Base-by-base conservation (phyloP, 129 eudicot genomes). In the Flaveria sonorensis region DNA sequence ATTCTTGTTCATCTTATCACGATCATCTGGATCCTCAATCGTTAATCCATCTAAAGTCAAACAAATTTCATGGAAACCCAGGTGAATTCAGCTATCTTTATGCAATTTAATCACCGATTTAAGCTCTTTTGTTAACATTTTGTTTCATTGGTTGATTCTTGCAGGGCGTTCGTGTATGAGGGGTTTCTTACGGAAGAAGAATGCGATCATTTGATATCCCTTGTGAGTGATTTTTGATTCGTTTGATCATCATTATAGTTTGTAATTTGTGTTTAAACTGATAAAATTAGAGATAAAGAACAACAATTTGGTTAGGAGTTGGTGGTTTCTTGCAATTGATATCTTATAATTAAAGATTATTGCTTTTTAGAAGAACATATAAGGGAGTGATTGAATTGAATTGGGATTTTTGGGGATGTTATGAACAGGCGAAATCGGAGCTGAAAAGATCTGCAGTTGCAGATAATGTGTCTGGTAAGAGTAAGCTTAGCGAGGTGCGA, bases 381-480 rank as follows among this genome's bases (percentile, higher is more conserved):
- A 6, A 66, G 45, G 73, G 81, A 7, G 18, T 55, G 55, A 61
- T 53, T 77, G 64, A 63, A 68, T 18, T 71, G 79, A 1, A 70
- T 46, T 81, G 72, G 78, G 71, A 4, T 55, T 55, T 7, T 74
- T 57, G 28, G 70, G 68, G 52, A 14, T 80, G 74, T 81, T 26
- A 40, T 77, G 77, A 53, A 60, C 70, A 95, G 99, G 99, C 99
- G 1, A 95, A 92, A 85, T 21, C 88, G 2, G 99, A 95, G 87
- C 83, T 95, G 84, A 95, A 89, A 77, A 89, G 97, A 79, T 95
- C 99, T 60, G 88, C 93, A 12, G 99, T 95, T 68, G 99, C 99
- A 0, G 99, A 95, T 85, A 88, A 91, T 85, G 70, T 50, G 15
- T 95, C 99, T 43, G 99, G 97, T 39, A 40, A 92, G 85, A 92